Conservation (phyloP, 2,329 filamentous ascomycete species). For the Monosporascus sp. region DNA sequence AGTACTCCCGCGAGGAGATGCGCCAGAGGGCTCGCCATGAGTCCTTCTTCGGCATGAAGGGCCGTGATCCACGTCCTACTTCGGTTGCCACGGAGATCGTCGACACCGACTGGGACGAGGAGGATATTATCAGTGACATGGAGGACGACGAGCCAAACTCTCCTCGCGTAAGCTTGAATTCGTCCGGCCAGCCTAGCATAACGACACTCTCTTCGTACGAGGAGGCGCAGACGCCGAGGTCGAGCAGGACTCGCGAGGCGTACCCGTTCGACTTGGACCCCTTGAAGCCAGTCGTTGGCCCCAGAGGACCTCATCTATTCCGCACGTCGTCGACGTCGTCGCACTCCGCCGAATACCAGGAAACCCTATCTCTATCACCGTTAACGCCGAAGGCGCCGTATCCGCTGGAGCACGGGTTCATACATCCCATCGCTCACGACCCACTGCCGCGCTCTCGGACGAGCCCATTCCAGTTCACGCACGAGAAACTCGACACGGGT, state of each 20-base stretch:
- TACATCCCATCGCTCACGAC: constrained; percentile 31
- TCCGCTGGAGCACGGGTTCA: constrained; percentile 29
- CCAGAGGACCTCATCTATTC: constrained; percentile 82
- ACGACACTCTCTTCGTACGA: constrained; percentile 86
- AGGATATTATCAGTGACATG: constrained; percentile 51
- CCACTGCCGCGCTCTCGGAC: constrained; percentile 31
- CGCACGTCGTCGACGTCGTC: constrained; percentile 60
- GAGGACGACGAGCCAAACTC: constrained; percentile 56
- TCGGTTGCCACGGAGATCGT: constrained; percentile 74
- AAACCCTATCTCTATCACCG: constrained; percentile 65
- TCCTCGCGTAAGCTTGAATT: constrained; percentile 63
- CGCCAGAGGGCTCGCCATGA: constrained; percentile 47
- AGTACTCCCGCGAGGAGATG: constrained; percentile 43
- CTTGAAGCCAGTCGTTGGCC: constrained; percentile 69
- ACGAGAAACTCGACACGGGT: constrained; percentile 51
- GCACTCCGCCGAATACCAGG: constrained; percentile 42
- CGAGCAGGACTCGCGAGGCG: constrained; percentile 52
- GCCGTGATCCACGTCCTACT: constrained; percentile 51
- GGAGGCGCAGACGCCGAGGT: constrained; percentile 73
- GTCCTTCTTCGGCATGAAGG: constrained; percentile 57
- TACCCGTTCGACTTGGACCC: constrained; percentile 57
- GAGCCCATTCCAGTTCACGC: constrained; percentile 49
- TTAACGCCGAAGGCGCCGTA: constrained; percentile 60
- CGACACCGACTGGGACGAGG: constrained; percentile 71
- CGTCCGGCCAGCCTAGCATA: constrained; percentile 69